These are phyloP conservation scores for Saussurea involucrata DNA, from an alignment of 129 eudicot species.

Conservation along the genomic window DNA sequence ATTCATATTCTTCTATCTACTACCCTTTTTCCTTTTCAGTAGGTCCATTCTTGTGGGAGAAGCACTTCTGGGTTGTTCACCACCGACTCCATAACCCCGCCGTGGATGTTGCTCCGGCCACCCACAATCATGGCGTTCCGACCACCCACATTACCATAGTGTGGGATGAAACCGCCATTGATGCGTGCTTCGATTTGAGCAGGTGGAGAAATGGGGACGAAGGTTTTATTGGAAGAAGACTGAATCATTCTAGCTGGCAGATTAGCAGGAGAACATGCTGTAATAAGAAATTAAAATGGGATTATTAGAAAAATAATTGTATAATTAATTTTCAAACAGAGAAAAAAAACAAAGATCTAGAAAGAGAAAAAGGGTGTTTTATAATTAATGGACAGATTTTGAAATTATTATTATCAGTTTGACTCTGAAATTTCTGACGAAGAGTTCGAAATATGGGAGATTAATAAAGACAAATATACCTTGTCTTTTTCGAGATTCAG, in stretches of 20 bases:
- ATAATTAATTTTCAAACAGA: neutral
- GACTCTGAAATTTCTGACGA: conserved; percentile 5
- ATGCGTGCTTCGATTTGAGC: conserved; percentile 6
- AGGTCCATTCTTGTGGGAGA: conserved; percentile 84
- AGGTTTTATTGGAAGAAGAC: conserved; percentile 16
- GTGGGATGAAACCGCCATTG: conserved; percentile 20
- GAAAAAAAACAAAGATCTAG: neutral
- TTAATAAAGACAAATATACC: conserved; percentile 29
- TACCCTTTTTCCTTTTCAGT: conserved; percentile 20
- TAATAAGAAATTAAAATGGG: too few relatives aligned
- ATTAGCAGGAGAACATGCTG: conserved; percentile 32
- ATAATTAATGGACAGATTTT: neutral
- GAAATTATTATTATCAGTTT: neutral
- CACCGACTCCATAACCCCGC: conserved; percentile 9
- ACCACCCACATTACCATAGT: conserved; percentile 46
- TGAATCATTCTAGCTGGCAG: conserved; percentile 22
- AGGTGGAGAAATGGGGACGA: conserved; percentile 7
- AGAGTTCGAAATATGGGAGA: neutral
- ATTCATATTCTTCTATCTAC: neutral
- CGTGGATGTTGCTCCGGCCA: conserved; percentile 13
- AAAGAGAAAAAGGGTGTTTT: neutral
- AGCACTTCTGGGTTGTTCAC: conserved; percentile 32
- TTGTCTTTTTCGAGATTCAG: conserved; percentile 43
- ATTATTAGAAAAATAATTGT: neutral
- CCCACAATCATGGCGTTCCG: too few relatives aligned